phyloP scores from a whole-genome alignment of 139 green algal genomes.

The Chlorella ohadii region DNA sequence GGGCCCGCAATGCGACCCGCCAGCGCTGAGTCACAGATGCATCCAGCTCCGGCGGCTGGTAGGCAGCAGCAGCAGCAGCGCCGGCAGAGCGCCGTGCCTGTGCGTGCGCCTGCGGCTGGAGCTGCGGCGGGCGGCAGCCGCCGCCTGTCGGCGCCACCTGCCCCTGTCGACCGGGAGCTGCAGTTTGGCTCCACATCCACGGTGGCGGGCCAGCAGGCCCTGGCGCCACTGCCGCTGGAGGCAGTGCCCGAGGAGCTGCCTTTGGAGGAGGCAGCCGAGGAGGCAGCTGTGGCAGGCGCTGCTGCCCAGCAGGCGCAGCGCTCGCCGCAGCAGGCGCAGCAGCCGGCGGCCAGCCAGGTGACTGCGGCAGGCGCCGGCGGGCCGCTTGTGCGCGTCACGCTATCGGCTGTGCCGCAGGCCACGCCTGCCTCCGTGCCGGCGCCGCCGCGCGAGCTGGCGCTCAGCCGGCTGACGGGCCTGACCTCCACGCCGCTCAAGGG shows the following conservation, averaged over 20 bases:
- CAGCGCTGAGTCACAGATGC: constrained; percentile 26
- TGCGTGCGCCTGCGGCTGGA: neutral
- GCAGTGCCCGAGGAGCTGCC: constrained; percentile 13
- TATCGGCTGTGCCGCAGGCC: no score
- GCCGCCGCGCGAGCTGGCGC: constrained; percentile 26
- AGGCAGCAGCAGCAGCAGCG: neutral
- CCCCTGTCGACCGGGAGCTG: constrained; percentile 7
- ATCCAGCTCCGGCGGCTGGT: neutral
- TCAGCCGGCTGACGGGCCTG: constrained; percentile 46
- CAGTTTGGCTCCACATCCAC: neutral
- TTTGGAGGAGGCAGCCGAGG: neutral
- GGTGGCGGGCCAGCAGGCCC: no score
- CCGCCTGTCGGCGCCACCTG: neutral
- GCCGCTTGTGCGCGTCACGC: neutral
- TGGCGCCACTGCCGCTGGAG: neutral
- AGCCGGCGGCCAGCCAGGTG: neutral
- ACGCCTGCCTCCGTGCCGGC: constrained; percentile 14
- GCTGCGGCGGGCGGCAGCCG: neutral
- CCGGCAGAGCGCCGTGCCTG: neutral
- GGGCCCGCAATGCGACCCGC: constrained; percentile 6
- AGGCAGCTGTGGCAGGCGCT: neutral
- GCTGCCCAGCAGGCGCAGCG: neutral
- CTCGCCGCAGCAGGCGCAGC: neutral
- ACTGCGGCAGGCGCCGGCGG: neutral
- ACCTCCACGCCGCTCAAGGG: constrained; percentile 22